A percentile compares a stretch with the other conserved stretches of the same genome.
These are phyloP conservation scores for Mediolabrus comicus DNA, from an alignment of 108 stramenopile species.

Conservation along the genomic window DNA sequence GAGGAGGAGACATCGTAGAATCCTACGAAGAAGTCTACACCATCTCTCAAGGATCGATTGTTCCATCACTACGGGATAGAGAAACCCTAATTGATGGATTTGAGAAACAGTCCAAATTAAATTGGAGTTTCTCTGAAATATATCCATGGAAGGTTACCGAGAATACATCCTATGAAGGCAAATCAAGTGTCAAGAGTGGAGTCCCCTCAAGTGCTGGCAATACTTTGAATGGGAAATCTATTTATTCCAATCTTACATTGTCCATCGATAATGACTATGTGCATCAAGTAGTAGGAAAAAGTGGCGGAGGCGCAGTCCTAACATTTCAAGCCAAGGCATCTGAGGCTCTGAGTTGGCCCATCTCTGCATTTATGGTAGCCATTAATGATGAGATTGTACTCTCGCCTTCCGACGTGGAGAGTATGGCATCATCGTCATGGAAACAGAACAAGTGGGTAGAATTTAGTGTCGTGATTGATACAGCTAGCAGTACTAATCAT, in stretches of 20 bases:
- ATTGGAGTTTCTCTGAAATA: not conserved
- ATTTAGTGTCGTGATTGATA: conserved; percentile 18
- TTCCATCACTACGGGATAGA: not conserved
- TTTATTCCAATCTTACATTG: conserved; percentile 30
- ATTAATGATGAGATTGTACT: conserved; percentile 21
- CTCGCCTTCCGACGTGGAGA: not conserved
- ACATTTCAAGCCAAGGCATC: conserved; percentile 18
- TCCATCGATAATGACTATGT: conserved; percentile 8
- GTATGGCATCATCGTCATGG: not conserved
- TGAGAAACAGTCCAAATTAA: conserved; percentile 7
- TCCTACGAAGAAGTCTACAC: not conserved
- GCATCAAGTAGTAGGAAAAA: not conserved
- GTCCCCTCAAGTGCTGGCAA: not conserved
- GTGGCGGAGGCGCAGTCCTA: conserved; percentile 14
- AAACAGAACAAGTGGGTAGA: conserved; percentile 16
- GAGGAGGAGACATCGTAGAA: conserved; percentile 1
- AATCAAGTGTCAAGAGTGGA: conserved; percentile 9
- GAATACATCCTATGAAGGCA: conserved; percentile 7
- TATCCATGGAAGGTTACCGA: conserved; percentile 6
- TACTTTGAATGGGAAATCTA: not conserved
- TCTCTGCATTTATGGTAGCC: conserved; percentile 27
- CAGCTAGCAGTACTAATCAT: conserved; percentile 2
- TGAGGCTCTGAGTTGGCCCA: conserved; percentile 22
- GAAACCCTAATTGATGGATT: conserved; percentile 18
- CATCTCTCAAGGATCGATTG: conserved; percentile 1